Conservation (phyloP, 106 monocot genomes). For the Apostasia ramifera region DNA sequence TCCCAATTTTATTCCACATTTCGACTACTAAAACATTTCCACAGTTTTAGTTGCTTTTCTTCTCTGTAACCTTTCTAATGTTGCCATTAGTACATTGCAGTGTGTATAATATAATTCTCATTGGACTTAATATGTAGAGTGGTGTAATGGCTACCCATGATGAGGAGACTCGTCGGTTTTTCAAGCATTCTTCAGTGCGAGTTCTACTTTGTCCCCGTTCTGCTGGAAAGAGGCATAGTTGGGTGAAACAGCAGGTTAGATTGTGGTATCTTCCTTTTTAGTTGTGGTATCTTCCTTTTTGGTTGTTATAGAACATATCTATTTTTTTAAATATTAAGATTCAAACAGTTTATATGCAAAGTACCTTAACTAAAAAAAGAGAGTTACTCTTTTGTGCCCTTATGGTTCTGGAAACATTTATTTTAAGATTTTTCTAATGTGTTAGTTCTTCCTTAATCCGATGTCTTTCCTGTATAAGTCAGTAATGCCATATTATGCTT, state of each 20-base stretch:
- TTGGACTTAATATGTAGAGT: constrained; percentile 30
- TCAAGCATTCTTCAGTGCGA: constrained; percentile 89
- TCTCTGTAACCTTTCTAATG: not conserved
- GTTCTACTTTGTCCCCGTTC: constrained; percentile 89
- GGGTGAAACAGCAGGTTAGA: constrained; percentile 70
- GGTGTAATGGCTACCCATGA: constrained; percentile 80
- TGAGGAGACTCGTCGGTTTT: constrained; percentile 85
- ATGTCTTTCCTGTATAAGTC: too few relatives aligned
- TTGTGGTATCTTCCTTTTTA: not conserved
- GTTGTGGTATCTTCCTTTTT: not conserved
- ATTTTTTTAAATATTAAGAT: too few relatives aligned
- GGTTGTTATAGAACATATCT: too few relatives aligned
- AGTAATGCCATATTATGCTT: too few relatives aligned
- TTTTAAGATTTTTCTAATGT: too few relatives aligned
- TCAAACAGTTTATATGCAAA: too few relatives aligned
- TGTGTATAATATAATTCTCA: constrained; percentile 8
- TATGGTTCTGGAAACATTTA: too few relatives aligned
- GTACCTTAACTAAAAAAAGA: too few relatives aligned
- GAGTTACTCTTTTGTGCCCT: too few relatives aligned
- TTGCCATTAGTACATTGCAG: not conserved
- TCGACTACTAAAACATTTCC: too few relatives aligned
- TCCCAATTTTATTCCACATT: too few relatives aligned
- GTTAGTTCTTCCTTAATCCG: too few relatives aligned
- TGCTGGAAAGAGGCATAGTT: constrained; percentile 82
- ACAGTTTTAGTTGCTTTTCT: not conserved